Evolutionary conservation across 1,139 yeast genomes (phyloP).

Genomic region (Torulaspora globosa): DNA sequence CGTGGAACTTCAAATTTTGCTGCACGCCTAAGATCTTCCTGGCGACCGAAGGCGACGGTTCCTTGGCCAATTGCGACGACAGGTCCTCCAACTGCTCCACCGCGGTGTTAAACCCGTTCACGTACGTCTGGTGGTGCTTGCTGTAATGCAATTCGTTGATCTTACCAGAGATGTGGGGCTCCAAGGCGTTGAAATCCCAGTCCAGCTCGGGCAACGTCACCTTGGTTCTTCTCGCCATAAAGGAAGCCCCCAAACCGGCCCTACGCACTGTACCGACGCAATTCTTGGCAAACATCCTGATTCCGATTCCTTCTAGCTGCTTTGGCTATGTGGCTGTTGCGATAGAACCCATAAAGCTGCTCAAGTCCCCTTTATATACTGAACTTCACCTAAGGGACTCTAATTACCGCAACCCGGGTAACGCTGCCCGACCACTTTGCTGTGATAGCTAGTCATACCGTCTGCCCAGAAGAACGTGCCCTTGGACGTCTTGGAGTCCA

Average conservation of each 20-base stretch:
- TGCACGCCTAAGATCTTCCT: slow-evolving; percentile 46
- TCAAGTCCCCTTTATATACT: neutral
- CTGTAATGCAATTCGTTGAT: slow-evolving; percentile 88
- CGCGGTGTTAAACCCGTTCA: slow-evolving; percentile 80
- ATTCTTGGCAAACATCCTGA: slow-evolving; percentile 17
- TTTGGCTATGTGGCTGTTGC: too few species aligned
- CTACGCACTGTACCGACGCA: slow-evolving; percentile 11
- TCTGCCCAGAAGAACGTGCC: too few species aligned
- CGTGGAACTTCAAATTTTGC: slow-evolving; percentile 84
- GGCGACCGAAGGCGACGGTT: slow-evolving; percentile 53
- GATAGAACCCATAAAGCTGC: too few species aligned
- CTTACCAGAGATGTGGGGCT: slow-evolving; percentile 84
- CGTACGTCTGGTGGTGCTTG: slow-evolving; percentile 95
- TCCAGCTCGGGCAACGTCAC: slow-evolving; percentile 80
- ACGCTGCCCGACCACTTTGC: neutral
- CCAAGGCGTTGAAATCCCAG: slow-evolving; percentile 84
- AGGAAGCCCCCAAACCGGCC: slow-evolving; percentile 6
- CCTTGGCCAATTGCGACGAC: slow-evolving; percentile 56
- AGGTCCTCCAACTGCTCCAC: slow-evolving; percentile 77
- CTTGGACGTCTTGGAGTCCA: neutral
- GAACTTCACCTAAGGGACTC: neutral
- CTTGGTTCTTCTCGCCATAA: slow-evolving; percentile 47
- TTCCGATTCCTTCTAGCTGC: too few species aligned
- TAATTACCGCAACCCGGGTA: slow-evolving; percentile 4
- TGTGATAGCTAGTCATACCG: neutral